phyloP scores from a whole-genome alignment of 139 green algal species.

The Coelastrella sp. region DNA sequence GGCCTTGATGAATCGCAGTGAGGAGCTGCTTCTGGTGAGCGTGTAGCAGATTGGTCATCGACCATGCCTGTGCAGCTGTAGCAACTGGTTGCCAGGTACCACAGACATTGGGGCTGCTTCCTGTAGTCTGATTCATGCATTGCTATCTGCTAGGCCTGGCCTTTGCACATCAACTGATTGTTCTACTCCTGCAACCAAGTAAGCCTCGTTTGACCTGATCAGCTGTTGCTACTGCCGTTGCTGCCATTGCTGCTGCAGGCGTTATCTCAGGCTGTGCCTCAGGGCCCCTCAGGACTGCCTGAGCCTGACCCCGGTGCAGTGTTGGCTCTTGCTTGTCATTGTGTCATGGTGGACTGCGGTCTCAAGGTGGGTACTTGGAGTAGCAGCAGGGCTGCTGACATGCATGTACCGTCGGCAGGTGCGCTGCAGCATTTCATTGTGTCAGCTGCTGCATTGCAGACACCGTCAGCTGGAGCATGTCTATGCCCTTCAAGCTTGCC shows the following conservation, averaged over 20 bases:
- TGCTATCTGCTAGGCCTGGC: not conserved
- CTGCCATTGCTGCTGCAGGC: not conserved
- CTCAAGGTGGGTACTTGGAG: not conserved
- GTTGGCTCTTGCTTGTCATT: slow-evolving; percentile 39
- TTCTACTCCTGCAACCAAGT: too few species aligned
- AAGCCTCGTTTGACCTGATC: too few species aligned
- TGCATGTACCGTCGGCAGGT: not conserved
- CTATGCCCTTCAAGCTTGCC: too few species aligned
- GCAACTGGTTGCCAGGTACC: too few species aligned
- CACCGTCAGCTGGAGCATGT: too few species aligned
- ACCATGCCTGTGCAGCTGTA: too few species aligned
- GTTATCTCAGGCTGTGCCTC: slow-evolving; percentile 9
- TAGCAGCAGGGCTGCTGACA: not conserved
- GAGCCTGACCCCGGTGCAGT: slow-evolving; percentile 30
- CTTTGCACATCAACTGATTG: too few species aligned
- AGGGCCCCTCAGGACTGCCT: slow-evolving; percentile 1
- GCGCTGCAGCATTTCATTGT: not conserved
- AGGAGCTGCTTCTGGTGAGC: not conserved
- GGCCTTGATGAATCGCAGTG: not conserved
- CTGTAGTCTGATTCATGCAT: not conserved
- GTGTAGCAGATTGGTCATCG: not conserved
- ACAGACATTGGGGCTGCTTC: too few species aligned
- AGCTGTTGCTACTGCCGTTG: too few species aligned
- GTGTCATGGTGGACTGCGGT: slow-evolving; percentile 9
- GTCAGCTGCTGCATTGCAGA: not conserved